Percentiles rank a stretch among this genome's conserved stretches.
Evolutionary conservation across 2,329 filamentous ascomycete genomes (phyloP).

Genomic region (Colletotrichum agaves): DNA sequence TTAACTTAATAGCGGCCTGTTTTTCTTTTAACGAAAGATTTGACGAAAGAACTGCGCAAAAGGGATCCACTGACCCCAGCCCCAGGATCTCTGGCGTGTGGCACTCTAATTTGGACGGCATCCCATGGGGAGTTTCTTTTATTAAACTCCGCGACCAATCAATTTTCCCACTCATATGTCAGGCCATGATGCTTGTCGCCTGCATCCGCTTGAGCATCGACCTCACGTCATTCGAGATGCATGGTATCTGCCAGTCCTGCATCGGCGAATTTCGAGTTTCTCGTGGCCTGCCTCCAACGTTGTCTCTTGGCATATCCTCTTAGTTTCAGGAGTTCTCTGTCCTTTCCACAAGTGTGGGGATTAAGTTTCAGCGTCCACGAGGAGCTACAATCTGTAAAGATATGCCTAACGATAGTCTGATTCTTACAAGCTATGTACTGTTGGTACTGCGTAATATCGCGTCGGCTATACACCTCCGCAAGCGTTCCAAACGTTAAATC

Average conservation of each 20-base stretch:
- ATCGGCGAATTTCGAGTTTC: neutral
- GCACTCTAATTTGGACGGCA: slow-evolving; percentile 13
- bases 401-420: neutral
- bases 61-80: slow-evolving; percentile 27
- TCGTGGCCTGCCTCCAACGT: neutral
- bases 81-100: slow-evolving; percentile 2
- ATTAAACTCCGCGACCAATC: neutral
- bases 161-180: neutral
- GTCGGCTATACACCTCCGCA: too few relatives aligned
- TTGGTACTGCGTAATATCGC: slow-evolving; percentile 16
- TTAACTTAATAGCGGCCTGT: slow-evolving; percentile 25
- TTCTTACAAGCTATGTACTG: neutral
- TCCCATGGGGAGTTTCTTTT: slow-evolving; percentile 1
- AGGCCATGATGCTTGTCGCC: neutral
- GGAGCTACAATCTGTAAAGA: neutral
- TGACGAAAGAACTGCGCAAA: too few relatives aligned
- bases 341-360: neutral
- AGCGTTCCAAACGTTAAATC: too few relatives aligned
- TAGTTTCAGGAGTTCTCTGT: too few relatives aligned
- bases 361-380: neutral
- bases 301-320: too few relatives aligned
- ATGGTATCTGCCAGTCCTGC: neutral
- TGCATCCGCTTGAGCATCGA: neutral
- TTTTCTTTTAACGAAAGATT: slow-evolving; percentile 7
- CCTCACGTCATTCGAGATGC: neutral